These are phyloP conservation scores for Pseudonitzschia pungens DNA, from an alignment of 108 stramenopile genomes.

Conservation along the genomic window DNA sequence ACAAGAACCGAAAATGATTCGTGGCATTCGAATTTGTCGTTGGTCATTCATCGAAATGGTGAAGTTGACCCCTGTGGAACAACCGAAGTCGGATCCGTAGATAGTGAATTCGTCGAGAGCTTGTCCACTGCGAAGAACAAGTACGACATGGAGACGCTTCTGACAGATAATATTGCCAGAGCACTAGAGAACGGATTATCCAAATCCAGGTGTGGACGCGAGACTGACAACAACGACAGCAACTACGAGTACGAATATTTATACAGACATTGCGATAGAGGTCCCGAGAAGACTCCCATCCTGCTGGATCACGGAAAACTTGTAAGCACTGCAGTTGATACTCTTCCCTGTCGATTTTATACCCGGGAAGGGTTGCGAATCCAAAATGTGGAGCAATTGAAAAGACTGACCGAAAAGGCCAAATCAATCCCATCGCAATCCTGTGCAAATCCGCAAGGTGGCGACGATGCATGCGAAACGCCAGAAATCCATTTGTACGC, in stretches of 20 bases:
- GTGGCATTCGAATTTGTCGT: conserved; percentile 10
- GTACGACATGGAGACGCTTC: conserved; percentile 58
- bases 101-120: background rate
- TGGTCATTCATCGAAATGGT: conserved; percentile 68
- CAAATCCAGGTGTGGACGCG: conserved; percentile 17
- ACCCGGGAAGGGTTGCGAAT: conserved; percentile 70
- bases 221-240: conserved; percentile 13
- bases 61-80: conserved; percentile 61
- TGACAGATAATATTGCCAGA: conserved; percentile 42
- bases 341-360: conserved; percentile 70
- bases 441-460: background rate
- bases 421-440: background rate
- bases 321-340: conserved; percentile 3
- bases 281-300: conserved; percentile 53
- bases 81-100: conserved; percentile 6
- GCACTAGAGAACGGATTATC: conserved; percentile 8
- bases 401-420: conserved; percentile 16
- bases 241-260: conserved; percentile 27
- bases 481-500: conserved; percentile 65
- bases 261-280: conserved; percentile 54
- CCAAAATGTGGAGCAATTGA: conserved; percentile 41
- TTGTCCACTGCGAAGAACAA: conserved; percentile 25
- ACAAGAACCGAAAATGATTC: background rate
- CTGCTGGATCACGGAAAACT: conserved; percentile 56
- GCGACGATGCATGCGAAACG: background rate